Percentiles rank a stretch among this genome's conserved stretches.
Evolutionary conservation across 371 early-diverging fungal genomes (phyloP).

Genomic region (Saksenaea oblongispora): DNA sequence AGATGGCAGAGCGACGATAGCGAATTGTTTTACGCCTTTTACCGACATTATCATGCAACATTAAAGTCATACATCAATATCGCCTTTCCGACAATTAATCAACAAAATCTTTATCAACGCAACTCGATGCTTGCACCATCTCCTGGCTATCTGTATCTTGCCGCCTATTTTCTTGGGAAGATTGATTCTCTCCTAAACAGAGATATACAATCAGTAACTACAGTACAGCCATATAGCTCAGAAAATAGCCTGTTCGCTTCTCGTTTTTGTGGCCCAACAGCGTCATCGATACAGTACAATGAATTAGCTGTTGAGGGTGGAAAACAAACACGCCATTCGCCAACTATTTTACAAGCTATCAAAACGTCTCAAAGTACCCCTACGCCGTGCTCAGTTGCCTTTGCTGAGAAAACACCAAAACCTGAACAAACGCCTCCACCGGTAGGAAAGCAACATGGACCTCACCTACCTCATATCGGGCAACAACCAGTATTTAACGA

Average conservation of each 20-base stretch:
- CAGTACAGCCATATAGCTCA: conserved; percentile 24
- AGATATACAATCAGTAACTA: conserved; percentile 54
- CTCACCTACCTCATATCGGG: neutral
- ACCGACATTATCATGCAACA: conserved; percentile 53
- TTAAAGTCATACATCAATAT: conserved; percentile 35
- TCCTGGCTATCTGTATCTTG: conserved; percentile 56
- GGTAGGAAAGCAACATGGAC: neutral
- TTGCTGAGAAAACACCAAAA: neutral
- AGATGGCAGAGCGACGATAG: conserved; percentile 64
- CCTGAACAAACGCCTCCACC: neutral
- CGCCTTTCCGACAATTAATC: conserved; percentile 22
- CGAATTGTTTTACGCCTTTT: conserved; percentile 60
- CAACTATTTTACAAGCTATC: neutral
- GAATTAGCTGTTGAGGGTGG: neutral
- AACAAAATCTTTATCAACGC: conserved; percentile 27
- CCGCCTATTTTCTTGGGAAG: conserved; percentile 53
- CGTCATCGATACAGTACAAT: conserved; percentile 23
- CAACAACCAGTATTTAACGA: neutral
- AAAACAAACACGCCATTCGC: neutral
- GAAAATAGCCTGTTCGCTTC: neutral
- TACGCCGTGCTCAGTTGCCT: neutral
- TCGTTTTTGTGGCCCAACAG: neutral
- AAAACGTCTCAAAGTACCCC: neutral
- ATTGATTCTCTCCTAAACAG: conserved; percentile 52
- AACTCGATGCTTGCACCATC: conserved; percentile 39